Conservation (phyloP, 352 stramenopile species). For the Hyaloperonospora arabidopsidis region DNA sequence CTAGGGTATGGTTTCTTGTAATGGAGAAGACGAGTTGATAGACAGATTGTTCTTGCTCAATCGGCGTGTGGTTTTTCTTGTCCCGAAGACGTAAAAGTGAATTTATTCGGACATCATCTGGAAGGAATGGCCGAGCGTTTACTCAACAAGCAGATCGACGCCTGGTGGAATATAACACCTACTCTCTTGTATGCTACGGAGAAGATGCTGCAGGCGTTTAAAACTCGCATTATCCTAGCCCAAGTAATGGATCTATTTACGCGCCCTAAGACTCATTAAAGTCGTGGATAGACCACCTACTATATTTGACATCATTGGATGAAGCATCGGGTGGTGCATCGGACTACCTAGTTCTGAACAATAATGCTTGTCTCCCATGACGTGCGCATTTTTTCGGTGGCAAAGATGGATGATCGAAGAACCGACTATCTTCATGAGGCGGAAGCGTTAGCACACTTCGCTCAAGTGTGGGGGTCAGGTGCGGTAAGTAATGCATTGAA, state of each 20-base stretch:
- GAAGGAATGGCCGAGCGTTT: background rate
- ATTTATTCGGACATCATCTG: background rate
- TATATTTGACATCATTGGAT: background rate
- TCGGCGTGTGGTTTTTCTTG: slow-evolving; percentile 6
- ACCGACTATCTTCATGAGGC: background rate
- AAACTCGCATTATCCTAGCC: slow-evolving; percentile 1
- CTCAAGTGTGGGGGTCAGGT: too few relatives aligned
- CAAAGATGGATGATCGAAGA: background rate
- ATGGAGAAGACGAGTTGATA: slow-evolving; percentile 8
- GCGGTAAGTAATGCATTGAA: too few relatives aligned
- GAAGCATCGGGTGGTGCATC: background rate
- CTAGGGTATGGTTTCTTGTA: slow-evolving; percentile 4
- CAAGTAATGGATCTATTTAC: slow-evolving; percentile 14
- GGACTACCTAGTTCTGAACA: background rate
- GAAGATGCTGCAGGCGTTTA: slow-evolving; percentile 9
- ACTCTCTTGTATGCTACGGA: slow-evolving; percentile 16
- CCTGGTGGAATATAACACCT: slow-evolving; percentile 8
- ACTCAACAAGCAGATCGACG: background rate
- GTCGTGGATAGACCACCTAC: slow-evolving; percentile 5
- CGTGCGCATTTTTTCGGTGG: background rate
- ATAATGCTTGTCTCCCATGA: background rate
- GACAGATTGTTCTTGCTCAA: slow-evolving; percentile 4
- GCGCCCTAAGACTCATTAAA: background rate
- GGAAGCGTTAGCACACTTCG: background rate
- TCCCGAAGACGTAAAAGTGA: background rate